These are phyloP conservation scores for Nicotiana sylvestris DNA, from an alignment of 257 asterid genomes.

Conservation along the genomic window DNA sequence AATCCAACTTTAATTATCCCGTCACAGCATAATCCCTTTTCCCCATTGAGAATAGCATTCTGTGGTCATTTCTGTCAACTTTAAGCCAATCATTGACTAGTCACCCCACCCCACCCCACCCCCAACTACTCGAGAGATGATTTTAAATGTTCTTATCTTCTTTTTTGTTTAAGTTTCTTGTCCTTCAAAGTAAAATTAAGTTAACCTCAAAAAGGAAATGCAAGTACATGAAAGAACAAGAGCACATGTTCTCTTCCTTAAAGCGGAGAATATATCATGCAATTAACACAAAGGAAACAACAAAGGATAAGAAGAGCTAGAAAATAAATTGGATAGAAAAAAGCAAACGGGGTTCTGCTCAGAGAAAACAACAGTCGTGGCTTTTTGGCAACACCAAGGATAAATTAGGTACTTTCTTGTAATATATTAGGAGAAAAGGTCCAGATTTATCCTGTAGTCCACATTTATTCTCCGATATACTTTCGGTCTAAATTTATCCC, in stretches of 20 bases:
- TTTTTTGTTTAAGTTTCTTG: constrained; percentile 12
- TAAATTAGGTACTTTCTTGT: constrained; percentile 26
- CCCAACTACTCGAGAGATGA: neutral
- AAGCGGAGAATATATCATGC: constrained; percentile 30
- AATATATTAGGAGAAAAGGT: neutral
- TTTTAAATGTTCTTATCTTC: constrained; percentile 19
- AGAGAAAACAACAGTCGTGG: constrained; percentile 18
- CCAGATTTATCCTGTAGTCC: too few species aligned
- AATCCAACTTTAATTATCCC: constrained; percentile 33
- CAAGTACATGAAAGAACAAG: constrained; percentile 43
- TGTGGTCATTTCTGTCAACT: constrained; percentile 43
- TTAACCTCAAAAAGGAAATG: constrained; percentile 25
- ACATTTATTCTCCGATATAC: too few species aligned
- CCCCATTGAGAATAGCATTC: constrained; percentile 53
- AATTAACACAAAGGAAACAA: constrained; percentile 18
- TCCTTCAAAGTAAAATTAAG: constrained; percentile 21
- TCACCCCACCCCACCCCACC: neutral
- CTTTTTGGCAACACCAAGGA: constrained; percentile 43
- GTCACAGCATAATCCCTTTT: constrained; percentile 12
- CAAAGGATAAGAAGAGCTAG: constrained; percentile 1
- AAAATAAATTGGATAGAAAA: constrained; percentile 11
- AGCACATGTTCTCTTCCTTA: constrained; percentile 22
- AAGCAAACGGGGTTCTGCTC: constrained; percentile 15
- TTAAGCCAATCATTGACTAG: constrained; percentile 34
- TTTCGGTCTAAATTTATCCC: too few species aligned